These are phyloP conservation scores for Marchantia polymorpha DNA, from an alignment of 225 moss, liverwort and hornwort genomes.

Conservation along the genomic window DNA sequence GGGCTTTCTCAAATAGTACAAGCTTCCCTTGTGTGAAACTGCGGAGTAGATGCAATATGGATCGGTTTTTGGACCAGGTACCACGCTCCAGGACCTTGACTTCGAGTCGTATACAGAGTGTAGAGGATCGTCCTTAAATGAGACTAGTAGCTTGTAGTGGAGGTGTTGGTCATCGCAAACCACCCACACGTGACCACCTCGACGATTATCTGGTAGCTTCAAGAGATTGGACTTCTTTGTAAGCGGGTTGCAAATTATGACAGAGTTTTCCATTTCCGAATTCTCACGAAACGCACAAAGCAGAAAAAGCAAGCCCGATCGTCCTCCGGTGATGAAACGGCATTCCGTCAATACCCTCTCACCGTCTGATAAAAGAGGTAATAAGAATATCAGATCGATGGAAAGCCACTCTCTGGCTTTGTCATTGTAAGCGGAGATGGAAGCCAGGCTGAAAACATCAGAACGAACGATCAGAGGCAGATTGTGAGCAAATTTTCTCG, in stretches of 20 bases:
- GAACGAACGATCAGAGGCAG: not conserved
- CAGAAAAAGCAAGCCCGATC: slow-evolving; percentile 1
- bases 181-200: not conserved
- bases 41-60: slow-evolving; percentile 5
- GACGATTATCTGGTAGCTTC: not conserved
- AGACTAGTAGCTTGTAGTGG: not conserved
- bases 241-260: slow-evolving; percentile 4
- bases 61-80: not conserved
- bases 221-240: not conserved
- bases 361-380: not conserved
- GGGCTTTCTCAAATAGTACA: not conserved
- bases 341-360: not conserved
- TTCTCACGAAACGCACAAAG: not conserved
- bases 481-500: not conserved
- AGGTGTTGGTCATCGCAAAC: not conserved
- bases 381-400: not conserved
- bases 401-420: not conserved
- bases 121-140: not conserved
- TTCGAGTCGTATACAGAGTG: not conserved
- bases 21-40: not conserved
- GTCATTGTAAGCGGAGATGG: not conserved
- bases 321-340: slow-evolving; percentile 1
- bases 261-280: not conserved
- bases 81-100: not conserved
- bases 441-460: too few relatives aligned